Conservation (phyloP, 139 green algal species). For the Tetratostichococcus sp. region DNA sequence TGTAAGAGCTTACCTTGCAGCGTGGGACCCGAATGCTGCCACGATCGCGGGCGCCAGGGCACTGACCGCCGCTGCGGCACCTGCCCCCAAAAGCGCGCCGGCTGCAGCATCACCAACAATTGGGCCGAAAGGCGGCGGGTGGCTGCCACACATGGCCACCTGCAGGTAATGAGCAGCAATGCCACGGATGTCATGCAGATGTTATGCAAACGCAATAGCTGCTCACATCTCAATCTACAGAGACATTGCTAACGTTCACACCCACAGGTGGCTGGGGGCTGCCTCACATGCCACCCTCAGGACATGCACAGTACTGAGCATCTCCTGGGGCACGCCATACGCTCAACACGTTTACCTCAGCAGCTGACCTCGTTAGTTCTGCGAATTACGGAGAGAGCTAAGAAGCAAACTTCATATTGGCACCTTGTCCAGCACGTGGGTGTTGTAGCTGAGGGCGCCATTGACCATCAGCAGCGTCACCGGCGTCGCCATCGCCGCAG, state of each 20-base stretch:
- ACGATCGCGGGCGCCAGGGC: constrained; percentile 13
- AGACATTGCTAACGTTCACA: no score
- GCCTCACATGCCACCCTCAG: no score
- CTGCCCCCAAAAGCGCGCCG: constrained; percentile 19
- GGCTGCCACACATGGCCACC: not conserved
- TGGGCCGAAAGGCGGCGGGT: constrained; percentile 7
- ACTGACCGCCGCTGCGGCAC: not conserved
- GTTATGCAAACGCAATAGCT: no score
- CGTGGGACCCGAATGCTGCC: not conserved
- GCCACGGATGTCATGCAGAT: no score
- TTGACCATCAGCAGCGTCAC: not conserved
- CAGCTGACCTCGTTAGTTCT: no score
- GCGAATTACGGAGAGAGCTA: no score
- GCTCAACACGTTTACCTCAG: no score
- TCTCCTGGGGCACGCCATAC: no score
- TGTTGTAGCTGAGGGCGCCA: not conserved
- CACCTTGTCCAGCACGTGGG: constrained; percentile 9
- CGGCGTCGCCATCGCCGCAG: not conserved
- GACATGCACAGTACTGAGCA: no score
- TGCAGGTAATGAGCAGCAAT: not conserved
- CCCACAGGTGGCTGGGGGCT: no score
- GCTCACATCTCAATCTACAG: no score
- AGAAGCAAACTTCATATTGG: no score
- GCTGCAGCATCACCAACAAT: constrained; percentile 8
- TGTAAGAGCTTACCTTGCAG: constrained; percentile 4